Conservation (phyloP, 371 early-diverging fungal species). For the Rhizopus stolonifer region DNA sequence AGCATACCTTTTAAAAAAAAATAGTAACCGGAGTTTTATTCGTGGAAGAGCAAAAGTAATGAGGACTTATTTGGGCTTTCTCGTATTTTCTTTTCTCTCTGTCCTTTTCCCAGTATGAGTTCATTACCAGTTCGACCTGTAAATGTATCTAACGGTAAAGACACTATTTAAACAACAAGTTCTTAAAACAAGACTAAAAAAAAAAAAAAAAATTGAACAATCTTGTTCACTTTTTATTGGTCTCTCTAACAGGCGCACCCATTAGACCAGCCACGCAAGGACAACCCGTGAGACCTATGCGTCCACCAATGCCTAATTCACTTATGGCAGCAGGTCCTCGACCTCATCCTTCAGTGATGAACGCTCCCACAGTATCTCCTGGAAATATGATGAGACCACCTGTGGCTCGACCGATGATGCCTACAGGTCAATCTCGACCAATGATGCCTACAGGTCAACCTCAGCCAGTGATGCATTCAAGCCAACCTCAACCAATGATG, state of each 20-base stretch:
- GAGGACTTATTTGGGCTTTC: no score
- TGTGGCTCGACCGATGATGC: not conserved
- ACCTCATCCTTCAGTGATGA: not conserved
- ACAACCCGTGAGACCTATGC: not conserved
- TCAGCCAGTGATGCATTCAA: no score
- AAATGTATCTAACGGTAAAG: not conserved
- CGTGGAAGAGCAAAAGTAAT: no score
- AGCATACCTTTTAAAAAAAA: no score
- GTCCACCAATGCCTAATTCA: not conserved
- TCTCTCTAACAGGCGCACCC: not conserved
- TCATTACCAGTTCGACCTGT: not conserved
- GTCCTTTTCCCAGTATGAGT: not conserved
- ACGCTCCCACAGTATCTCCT: not conserved
- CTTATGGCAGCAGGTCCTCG: not conserved
- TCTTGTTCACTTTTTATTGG: not conserved
- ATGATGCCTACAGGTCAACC: no score
- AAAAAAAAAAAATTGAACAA: not conserved
- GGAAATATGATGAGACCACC: not conserved
- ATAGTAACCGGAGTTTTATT: no score
- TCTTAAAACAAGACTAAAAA: no score
- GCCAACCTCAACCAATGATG: slow-evolving; percentile 4
- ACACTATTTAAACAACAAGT: no score
- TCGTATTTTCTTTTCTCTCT: no score
- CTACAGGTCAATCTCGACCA: no score
- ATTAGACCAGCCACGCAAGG: not conserved